Percentiles rank a stretch among this genome's conserved stretches.
phyloP scores from a whole-genome alignment of 345 rosid genomes.

The Rhizophora apiculata region DNA sequence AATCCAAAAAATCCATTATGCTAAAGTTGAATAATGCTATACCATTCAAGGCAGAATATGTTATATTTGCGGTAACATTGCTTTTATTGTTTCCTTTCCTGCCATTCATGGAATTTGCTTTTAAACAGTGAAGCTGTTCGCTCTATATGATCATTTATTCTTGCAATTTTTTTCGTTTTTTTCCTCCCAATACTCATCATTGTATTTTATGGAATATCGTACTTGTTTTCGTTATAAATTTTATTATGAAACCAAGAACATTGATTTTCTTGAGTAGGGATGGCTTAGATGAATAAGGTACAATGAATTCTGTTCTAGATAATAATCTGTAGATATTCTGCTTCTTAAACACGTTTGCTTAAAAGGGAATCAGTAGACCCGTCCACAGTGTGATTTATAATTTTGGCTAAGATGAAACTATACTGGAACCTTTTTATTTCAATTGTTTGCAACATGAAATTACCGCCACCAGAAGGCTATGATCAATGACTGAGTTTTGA shows the following conservation, averaged over 20 bases:
- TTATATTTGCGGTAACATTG: not conserved
- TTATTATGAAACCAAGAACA: not conserved
- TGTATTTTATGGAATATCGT: not conserved
- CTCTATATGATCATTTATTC: no score
- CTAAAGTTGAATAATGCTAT: constrained; percentile 37
- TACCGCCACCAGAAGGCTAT: not conserved
- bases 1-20: constrained; percentile 61
- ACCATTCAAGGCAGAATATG: constrained; percentile 42
- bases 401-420: no score
- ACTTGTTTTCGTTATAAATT: not conserved
- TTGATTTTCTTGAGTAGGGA: not conserved
- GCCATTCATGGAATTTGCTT: not conserved
- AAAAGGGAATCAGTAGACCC: no score
- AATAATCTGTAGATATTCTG: not conserved
- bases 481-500: constrained; percentile 8
- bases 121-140: no score
- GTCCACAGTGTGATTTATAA: no score
- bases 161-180: not conserved
- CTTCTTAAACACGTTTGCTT: no score
- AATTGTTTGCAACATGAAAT: not conserved
- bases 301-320: not conserved
- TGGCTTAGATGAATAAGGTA: not conserved
- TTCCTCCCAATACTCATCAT: not conserved
- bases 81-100: not conserved
- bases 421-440: no score